Base-by-base conservation (phyloP, 2,329 filamentous ascomycete species). In the Dactylellina leptospora region DNA sequence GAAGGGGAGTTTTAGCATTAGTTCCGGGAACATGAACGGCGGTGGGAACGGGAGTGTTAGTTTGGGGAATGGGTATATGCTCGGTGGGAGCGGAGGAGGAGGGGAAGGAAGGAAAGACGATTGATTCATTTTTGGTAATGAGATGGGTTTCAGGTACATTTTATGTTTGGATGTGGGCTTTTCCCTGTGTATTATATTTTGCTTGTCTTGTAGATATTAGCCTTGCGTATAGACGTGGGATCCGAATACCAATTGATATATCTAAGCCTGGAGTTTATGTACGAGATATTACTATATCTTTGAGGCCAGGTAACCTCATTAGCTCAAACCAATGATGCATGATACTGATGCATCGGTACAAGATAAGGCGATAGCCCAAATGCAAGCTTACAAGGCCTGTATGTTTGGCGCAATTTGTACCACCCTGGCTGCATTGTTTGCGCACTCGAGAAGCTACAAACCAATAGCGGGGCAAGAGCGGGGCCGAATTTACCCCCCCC, bases 1-100 rank as follows among this genome's bases (percentile, higher is more conserved):
- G 22, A n/a, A 18, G 8, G 53, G 59, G 1, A 72, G 68, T 36
- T 72, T 72, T 48, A 71, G 58, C 23, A 50, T 71, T 5, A 62
- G 51, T 23, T 45, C 30, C n/a, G 48, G 51, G 23, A 45, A 11
- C 55, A 36, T 51, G 28, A 42, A 45, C n/a, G 61, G 53, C 22
- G 16, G 23, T 55, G 63, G 45, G 11, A 28, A 38, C 23, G 58
- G 50, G 25, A 42, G 30, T 44, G 64, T 48, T 1, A 50, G 55
- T n/a, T 6, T 51, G 18, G 56, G 30, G 5, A 56, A 40, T 16
- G 61, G 51, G 9, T 30, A 54, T 54, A 28, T 53, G 23, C 50
- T 66, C 44, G 51, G 23, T 28, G 42, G 50, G 4, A 47, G 23
- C 2, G 23, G 28, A 4, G 27, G 25, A n/a, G 55, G 18, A 4